phyloP scores from a whole-genome alignment of 2,329 filamentous ascomycete genomes.

The Orbilia quercus region DNA sequence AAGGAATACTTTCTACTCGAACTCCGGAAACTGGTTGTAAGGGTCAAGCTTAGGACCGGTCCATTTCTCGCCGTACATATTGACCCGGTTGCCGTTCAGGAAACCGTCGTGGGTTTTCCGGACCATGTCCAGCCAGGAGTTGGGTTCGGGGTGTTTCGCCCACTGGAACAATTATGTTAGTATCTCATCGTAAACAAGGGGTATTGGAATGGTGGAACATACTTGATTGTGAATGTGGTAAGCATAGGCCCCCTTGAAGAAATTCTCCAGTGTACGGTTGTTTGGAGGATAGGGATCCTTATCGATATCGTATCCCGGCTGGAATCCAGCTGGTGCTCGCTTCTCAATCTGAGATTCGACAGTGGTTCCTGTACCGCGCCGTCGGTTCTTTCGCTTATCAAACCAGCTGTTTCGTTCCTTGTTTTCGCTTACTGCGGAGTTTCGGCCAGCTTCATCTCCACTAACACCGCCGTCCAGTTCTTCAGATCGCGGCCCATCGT shows the following conservation, averaged over 20 bases:
- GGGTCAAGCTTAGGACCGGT: conserved; percentile 65
- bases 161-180: conserved; percentile 63
- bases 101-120: conserved; percentile 69
- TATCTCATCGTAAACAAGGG: neutral
- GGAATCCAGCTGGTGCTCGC: conserved; percentile 28
- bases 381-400: conserved; percentile 20
- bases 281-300: conserved; percentile 69
- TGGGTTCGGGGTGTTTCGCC: conserved; percentile 69
- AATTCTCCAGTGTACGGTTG: conserved; percentile 69
- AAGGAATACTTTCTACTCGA: conserved; percentile 62
- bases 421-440: conserved; percentile 7
- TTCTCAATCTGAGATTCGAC: conserved; percentile 59
- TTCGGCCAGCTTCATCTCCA: conserved; percentile 46
- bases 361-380: neutral
- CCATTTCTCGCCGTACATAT: conserved; percentile 70
- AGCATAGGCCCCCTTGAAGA: conserved; percentile 70
- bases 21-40: conserved; percentile 68
- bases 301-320: conserved; percentile 64
- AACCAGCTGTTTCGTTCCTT: conserved; percentile 46
- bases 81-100: conserved; percentile 66
- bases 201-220: conserved; percentile 57
- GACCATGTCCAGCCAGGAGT: conserved; percentile 69
- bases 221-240: conserved; percentile 72
- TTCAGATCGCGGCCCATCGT: conserved; percentile 65
- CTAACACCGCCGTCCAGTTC: conserved; percentile 58